Base-by-base conservation (phyloP, 2,329 filamentous ascomycete species). In the Cryphonectria naterciae region DNA sequence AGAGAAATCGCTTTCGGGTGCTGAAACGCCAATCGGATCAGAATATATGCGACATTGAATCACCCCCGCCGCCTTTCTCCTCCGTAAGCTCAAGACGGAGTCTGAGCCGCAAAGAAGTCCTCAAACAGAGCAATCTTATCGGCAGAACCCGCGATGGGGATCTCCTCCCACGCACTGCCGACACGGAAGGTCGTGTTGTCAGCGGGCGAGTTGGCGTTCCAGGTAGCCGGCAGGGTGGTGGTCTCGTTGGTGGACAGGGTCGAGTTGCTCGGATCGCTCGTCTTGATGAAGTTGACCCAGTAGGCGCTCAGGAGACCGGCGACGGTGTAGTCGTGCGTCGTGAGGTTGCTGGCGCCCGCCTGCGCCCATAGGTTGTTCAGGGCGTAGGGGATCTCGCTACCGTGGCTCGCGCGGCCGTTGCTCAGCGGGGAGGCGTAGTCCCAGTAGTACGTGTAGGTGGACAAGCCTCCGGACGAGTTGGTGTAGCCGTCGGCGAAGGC, bases 391-490 rank as follows among this genome's bases (percentile, higher is more conserved):
- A 80, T 73, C 72, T 78, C 77, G 10, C 74, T 73, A 46, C 52
- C 52, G 52, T 60, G 28, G 72, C 68, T 63, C 75, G 73, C 19
- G 60, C 61, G 35, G 78, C 75, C 10, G 78, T 77, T 10, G 77
- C 71, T 58, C 76, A 56, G 52, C n/a, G 52, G 77, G 11, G 75
- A 61, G 32, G 56, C 52, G 25, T 56, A 56, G 52, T 61, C 75
- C 73, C 75, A 80, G 69, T 74, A 77, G 68, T 80, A 80, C 0
- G 74, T 75, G 67, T 76, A 79, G 43, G 78, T 49, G n/a, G 37
- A 2, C 32, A 56, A 25, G 22, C 39, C 39, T 25, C 43, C 41
- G 19, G 62, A 65, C 15, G 62, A 65, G n/a, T 49, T 49, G 39
- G 28, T 25, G 62, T 46, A 65, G 62, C n/a, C 62, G 62, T 19